Conservation (phyloP, 2,329 filamentous ascomycete genomes). For the Colletotrichum theobromicola region DNA sequence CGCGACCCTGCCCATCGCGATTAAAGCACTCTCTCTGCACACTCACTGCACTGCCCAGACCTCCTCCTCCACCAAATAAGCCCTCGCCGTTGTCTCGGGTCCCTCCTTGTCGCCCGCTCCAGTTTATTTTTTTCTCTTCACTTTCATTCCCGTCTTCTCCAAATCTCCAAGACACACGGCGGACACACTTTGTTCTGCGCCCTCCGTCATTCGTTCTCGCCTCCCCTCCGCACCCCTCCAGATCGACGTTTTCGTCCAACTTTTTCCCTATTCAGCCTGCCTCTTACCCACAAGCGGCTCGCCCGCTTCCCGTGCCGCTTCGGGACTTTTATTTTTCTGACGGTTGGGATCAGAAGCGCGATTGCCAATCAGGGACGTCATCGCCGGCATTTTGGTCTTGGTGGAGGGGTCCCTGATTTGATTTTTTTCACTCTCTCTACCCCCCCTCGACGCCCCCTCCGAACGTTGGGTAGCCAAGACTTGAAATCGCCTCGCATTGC, state of each 20-base stretch:
- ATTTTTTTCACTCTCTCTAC: not conserved
- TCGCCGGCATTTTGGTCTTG: not conserved
- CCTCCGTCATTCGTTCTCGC: not conserved
- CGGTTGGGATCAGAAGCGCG: conserved; percentile 7
- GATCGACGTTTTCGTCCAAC: conserved; percentile 17
- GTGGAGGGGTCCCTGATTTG: not conserved
- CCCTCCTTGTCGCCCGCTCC: conserved; percentile 4
- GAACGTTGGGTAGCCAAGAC: not conserved
- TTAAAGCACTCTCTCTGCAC: not conserved
- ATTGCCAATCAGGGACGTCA: conserved; percentile 12
- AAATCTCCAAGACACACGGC: not conserved
- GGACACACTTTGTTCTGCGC: not conserved
- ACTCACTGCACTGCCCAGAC: not conserved
- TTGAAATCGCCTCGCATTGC: not conserved
- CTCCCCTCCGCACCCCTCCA: not conserved
- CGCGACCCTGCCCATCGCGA: not conserved
- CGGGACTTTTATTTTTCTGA: conserved; percentile 9
- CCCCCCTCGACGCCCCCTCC: not conserved
- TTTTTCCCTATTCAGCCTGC: not conserved
- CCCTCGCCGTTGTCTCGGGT: conserved; percentile 17
- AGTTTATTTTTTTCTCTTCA: not conserved
- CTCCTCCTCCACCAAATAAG: conserved; percentile 7
- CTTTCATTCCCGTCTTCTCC: not conserved
- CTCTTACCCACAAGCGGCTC: conserved; percentile 13
- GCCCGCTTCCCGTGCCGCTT: conserved; percentile 13